These are phyloP conservation scores for Eucalyptus fibrosa DNA, from an alignment of 345 rosid species.

Conservation along the genomic window DNA sequence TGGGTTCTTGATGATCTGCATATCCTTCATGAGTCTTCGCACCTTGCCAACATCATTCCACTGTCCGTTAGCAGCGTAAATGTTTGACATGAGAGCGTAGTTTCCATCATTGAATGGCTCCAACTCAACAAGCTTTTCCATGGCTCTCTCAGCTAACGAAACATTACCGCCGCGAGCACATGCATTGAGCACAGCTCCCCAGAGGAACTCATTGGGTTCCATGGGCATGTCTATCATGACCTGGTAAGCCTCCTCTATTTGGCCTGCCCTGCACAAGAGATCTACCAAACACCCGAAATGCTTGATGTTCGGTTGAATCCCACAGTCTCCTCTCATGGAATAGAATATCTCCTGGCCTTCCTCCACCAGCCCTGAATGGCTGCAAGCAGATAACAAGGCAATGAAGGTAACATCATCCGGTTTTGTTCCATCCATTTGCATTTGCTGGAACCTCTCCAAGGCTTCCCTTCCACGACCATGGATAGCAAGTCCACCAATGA, in stretches of 20 bases:
- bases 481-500: slow-evolving; percentile 48
- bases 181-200: slow-evolving; percentile 41
- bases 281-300: slow-evolving; percentile 58
- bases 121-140: neutral
- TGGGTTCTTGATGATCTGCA: neutral
- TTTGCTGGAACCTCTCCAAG: slow-evolving; percentile 27
- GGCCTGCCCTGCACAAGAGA: slow-evolving; percentile 64
- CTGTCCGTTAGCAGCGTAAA: neutral
- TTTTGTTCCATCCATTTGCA: slow-evolving; percentile 19
- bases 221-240: slow-evolving; percentile 30
- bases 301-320: slow-evolving; percentile 41
- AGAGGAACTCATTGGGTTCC: slow-evolving; percentile 25
- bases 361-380: slow-evolving; percentile 38
- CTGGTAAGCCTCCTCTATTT: slow-evolving; percentile 43
- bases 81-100: neutral
- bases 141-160: neutral
- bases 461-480: slow-evolving; percentile 44
- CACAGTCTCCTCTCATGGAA: slow-evolving; percentile 25
- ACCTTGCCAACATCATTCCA: neutral
- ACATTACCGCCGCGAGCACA: neutral
- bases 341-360: slow-evolving; percentile 23
- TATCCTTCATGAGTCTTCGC: neutral
- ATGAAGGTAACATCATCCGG: slow-evolving; percentile 54
- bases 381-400: slow-evolving; percentile 49
- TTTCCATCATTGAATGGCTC: neutral